These are phyloP conservation scores for Parsonsia alboflavescens DNA, from an alignment of 257 asterid genomes.

Conservation along the genomic window DNA sequence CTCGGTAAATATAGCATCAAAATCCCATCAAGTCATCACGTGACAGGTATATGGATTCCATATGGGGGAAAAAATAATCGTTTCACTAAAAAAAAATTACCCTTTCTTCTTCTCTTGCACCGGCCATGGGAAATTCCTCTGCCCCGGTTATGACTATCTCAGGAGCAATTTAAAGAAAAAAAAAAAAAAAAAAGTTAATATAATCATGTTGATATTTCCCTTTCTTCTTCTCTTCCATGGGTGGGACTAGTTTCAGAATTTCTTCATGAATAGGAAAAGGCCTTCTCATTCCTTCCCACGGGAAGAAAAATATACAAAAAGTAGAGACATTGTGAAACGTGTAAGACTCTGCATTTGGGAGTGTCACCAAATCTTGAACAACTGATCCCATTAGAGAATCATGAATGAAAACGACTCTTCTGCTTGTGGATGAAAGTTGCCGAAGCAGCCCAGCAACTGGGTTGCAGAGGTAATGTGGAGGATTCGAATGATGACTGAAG, in stretches of 20 bases:
- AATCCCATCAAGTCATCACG: too few species aligned
- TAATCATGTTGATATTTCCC: conserved; percentile 2
- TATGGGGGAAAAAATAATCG: too few species aligned
- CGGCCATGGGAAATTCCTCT: too few species aligned
- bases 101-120: too few species aligned
- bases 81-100: too few species aligned
- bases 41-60: too few species aligned
- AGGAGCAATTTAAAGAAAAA: too few species aligned
- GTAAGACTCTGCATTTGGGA: conserved; percentile 41
- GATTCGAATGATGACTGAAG: conserved; percentile 38
- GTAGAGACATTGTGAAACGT: conserved; percentile 43
- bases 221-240: too few species aligned
- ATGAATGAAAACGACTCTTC: conserved; percentile 41
- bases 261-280: conserved; percentile 28
- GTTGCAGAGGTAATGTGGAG: conserved; percentile 29
- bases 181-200: too few species aligned
- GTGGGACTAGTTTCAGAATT: conserved; percentile 15
- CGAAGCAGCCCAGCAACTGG: conserved; percentile 34
- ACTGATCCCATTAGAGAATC: conserved; percentile 53
- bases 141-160: too few species aligned
- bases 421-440: conserved; percentile 12
- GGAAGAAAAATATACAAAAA: conserved; percentile 26
- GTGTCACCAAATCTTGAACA: conserved; percentile 28
- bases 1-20: too few species aligned
- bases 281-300: conserved; percentile 27